Percentiles rank a stretch among this genome's conserved stretches.
Evolutionary conservation across 1,139 yeast genomes (phyloP).

Genomic region (Magnusiomyces suaveolens): DNA sequence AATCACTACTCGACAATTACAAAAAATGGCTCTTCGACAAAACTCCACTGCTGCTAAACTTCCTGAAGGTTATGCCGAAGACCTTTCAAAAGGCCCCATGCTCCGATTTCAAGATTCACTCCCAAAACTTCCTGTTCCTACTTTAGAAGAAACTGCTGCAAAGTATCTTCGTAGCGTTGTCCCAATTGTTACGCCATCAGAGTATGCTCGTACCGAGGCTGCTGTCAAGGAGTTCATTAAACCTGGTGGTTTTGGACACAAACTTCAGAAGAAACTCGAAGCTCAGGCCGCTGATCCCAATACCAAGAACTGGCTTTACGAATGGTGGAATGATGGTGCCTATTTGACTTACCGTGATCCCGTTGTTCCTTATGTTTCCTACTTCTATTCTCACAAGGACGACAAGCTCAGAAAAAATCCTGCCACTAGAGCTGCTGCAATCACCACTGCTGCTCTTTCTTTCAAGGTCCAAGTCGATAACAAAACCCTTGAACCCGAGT

Average conservation of each 20-base stretch:
- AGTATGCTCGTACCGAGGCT: conserved; percentile 46
- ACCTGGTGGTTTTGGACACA: conserved; percentile 55
- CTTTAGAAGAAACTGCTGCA: conserved; percentile 58
- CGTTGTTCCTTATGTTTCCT: conserved; percentile 85
- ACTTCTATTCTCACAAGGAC: conserved; percentile 79
- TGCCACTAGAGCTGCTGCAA: conserved; percentile 62
- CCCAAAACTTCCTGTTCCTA: conserved; percentile 84
- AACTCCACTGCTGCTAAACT: conserved; percentile 28
- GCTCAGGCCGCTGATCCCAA: conserved; percentile 47
- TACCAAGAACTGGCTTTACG: conserved; percentile 79
- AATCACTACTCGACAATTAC: conserved; percentile 5
- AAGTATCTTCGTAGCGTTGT: conserved; percentile 63
- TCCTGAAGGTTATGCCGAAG: conserved; percentile 30
- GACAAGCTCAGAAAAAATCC: conserved; percentile 49
- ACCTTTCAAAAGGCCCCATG: conserved; percentile 52
- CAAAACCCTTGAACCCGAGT: conserved; percentile 53
- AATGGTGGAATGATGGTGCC: conserved; percentile 92
- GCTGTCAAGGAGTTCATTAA: conserved; percentile 58
- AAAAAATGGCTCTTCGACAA: conserved; percentile 16
- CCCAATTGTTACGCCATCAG: conserved; percentile 53
- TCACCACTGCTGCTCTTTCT: conserved; percentile 35
- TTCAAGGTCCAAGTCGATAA: conserved; percentile 34
- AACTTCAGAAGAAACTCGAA: conserved; percentile 56
- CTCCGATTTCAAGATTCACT: conserved; percentile 63
- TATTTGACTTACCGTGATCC: conserved; percentile 89